Evolutionary conservation across 2,329 filamentous ascomycete species (phyloP).

Genomic region (Cercospora canescens): DNA sequence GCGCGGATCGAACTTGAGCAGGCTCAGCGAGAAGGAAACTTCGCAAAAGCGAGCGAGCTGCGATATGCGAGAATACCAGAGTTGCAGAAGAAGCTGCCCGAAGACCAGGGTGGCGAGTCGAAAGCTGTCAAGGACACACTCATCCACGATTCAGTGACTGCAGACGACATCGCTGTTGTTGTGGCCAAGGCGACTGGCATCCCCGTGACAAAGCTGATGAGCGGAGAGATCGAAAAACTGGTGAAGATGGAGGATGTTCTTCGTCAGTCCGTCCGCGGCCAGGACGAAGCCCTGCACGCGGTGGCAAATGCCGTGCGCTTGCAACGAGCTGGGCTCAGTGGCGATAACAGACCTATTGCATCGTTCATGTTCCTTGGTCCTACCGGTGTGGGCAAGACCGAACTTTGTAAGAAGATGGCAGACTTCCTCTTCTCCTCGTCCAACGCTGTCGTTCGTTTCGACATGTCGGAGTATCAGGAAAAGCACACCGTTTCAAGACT

Average conservation of each 20-base stretch:
- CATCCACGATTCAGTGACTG: conserved; percentile 90
- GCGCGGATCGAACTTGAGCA: conserved; percentile 83
- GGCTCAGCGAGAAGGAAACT: conserved; percentile 84
- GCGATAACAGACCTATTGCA: conserved; percentile 86
- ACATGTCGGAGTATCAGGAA: conserved; percentile 98
- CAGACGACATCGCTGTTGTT: conserved; percentile 90
- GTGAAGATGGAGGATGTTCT: conserved; percentile 94
- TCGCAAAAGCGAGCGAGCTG: conserved; percentile 85
- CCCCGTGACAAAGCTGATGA: conserved; percentile 86
- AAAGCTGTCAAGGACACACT: conserved; percentile 53
- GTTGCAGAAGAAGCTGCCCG: conserved; percentile 76
- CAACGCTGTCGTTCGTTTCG: conserved; percentile 86
- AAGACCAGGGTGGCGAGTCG: conserved; percentile 62
- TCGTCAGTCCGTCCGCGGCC: conserved; percentile 79
- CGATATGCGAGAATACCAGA: conserved; percentile 83
- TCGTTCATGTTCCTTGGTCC: conserved; percentile 98
- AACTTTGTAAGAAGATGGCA: conserved; percentile 94
- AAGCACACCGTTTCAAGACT: conserved; percentile 93
- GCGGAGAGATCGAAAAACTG: conserved; percentile 90
- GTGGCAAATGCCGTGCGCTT: conserved; percentile 92
- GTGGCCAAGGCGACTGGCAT: conserved; percentile 92
- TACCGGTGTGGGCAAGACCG: conserved; percentile 95
- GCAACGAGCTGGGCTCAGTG: conserved; percentile 87
- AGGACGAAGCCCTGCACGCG: conserved; percentile 88
- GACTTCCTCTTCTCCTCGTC: conserved; percentile 92